Conservation (phyloP, 2,329 filamentous ascomycete species). For the Botrytis porri region DNA sequence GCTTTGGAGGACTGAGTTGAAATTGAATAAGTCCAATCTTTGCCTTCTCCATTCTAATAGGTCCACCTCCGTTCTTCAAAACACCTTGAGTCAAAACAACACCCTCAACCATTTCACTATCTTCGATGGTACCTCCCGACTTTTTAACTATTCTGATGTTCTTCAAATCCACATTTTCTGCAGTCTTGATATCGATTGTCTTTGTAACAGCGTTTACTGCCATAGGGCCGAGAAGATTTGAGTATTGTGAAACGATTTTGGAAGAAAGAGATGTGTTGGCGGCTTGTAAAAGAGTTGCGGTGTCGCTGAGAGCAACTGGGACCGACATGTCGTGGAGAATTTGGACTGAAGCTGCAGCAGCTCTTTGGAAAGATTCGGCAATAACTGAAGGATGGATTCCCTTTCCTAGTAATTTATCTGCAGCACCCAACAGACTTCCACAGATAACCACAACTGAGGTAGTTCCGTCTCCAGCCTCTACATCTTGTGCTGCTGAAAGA, state of each 20-base stretch:
- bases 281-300: constrained; percentile 86
- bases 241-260: constrained; percentile 98
- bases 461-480: constrained; percentile 96
- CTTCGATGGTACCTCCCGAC: constrained; percentile 95
- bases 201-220: constrained; percentile 95
- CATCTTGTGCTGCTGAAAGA: constrained; percentile 93
- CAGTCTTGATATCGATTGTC: constrained; percentile 92
- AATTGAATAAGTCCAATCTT: constrained; percentile 97
- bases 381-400: constrained; percentile 97
- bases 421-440: constrained; percentile 88
- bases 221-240: constrained; percentile 93
- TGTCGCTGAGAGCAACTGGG: constrained; percentile 85
- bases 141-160: constrained; percentile 98
- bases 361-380: constrained; percentile 95
- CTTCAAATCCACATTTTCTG: constrained; percentile 92
- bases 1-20: constrained; percentile 96
- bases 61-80: constrained; percentile 89
- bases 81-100: constrained; percentile 89
- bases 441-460: constrained; percentile 98
- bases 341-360: constrained; percentile 82
- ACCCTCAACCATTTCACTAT: constrained; percentile 95
- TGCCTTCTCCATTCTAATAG: constrained; percentile 93
- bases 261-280: constrained; percentile 96
- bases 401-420: constrained; percentile 86
- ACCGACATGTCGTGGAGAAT: constrained; percentile 94